phyloP scores from a whole-genome alignment of 306 rosid species.

The Acacia crassicarpa region DNA sequence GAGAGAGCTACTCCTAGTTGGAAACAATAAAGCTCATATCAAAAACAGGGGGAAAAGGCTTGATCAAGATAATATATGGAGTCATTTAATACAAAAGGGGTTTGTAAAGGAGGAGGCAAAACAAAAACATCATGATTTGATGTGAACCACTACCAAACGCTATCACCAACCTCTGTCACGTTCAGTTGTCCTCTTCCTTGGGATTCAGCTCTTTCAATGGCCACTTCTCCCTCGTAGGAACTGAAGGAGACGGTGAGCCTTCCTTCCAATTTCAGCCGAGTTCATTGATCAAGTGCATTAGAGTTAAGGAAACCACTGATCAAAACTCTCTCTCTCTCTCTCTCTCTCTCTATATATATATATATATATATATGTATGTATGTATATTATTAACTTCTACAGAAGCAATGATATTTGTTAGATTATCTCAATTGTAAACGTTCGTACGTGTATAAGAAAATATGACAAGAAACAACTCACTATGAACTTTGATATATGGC shows the following conservation, averaged over 20 bases:
- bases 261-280: conserved; percentile 65
- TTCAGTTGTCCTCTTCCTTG: conserved; percentile 11
- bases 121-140: neutral
- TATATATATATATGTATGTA: neutral
- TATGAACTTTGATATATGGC: neutral
- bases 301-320: conserved; percentile 48
- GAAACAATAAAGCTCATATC: too few species aligned
- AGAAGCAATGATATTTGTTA: neutral
- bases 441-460: too few species aligned
- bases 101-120: neutral
- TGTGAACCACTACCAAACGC: neutral
- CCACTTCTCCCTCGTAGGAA: conserved; percentile 33
- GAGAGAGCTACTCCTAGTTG: too few species aligned
- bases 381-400: neutral
- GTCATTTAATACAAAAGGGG: neutral
- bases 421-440: too few species aligned
- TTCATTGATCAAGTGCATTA: conserved; percentile 58
- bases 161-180: conserved; percentile 7
- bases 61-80: conserved; percentile 11
- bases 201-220: neutral
- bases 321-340: too few species aligned
- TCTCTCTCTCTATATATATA: too few species aligned
- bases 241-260: conserved; percentile 54
- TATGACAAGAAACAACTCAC: neutral
- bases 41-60: neutral